These are phyloP conservation scores for Falciphora oryzae DNA, from an alignment of 2,329 filamentous ascomycete species.

Conservation along the genomic window DNA sequence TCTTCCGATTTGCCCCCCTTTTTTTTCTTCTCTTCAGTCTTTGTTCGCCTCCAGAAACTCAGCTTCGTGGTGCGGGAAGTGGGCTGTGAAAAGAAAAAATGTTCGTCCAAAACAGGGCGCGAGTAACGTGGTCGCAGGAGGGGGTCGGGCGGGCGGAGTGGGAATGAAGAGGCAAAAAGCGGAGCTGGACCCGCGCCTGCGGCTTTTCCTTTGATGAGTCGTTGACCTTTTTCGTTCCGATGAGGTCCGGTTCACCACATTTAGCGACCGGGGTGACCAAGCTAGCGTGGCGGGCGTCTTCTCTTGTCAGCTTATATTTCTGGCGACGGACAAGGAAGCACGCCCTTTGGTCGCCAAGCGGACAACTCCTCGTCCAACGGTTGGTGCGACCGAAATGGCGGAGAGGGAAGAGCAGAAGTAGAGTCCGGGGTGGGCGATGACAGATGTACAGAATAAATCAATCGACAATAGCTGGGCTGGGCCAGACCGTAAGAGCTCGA, in stretches of 20 bases:
- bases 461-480: background rate
- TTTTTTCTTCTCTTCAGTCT: background rate
- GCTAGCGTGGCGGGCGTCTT: background rate
- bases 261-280: too few relatives aligned
- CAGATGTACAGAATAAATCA: background rate
- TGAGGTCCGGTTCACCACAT: background rate
- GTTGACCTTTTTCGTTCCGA: background rate
- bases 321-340: background rate
- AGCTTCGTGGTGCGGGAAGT: background rate
- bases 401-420: background rate
- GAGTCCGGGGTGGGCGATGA: background rate
- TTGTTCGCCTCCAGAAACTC: background rate
- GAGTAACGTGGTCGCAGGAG: background rate
- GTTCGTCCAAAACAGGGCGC: background rate
- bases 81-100: background rate
- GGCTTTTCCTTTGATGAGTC: conserved; percentile 3
- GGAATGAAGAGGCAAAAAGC: conserved; percentile 4
- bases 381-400: background rate
- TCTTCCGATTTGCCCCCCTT: background rate
- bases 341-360: background rate
- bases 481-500: background rate
- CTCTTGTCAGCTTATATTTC: background rate
- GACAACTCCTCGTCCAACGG: background rate
- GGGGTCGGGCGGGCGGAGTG: background rate
- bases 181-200: background rate